Evolutionary conservation across 2,329 filamentous ascomycete genomes (phyloP).

Genomic region (Verticillium nubilum): DNA sequence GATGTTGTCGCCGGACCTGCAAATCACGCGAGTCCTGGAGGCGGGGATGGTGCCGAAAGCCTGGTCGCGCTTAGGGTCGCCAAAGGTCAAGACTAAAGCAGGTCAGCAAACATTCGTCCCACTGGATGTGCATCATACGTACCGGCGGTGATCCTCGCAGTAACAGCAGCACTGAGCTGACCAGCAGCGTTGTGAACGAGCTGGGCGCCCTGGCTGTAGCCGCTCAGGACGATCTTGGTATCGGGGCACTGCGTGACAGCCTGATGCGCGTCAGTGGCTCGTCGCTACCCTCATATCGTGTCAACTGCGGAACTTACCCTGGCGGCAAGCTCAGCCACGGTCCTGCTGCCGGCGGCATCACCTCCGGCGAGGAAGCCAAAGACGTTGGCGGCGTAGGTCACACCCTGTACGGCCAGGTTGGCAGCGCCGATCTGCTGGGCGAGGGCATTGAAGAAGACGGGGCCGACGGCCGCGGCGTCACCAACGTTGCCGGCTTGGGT

Average conservation of each 20-base stretch:
- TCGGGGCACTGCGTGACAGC: slow-evolving; percentile 34
- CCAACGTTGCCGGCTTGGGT: slow-evolving; percentile 48
- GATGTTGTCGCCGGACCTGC: slow-evolving; percentile 25
- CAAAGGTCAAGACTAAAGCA: slow-evolving; percentile 10
- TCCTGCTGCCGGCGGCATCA: slow-evolving; percentile 32
- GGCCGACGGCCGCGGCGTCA: slow-evolving; percentile 32
- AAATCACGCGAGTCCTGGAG: slow-evolving; percentile 17
- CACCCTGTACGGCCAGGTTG: slow-evolving; percentile 46
- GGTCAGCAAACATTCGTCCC: background rate
- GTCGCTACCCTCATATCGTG: background rate
- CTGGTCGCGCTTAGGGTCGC: slow-evolving; percentile 6
- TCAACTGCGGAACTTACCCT: background rate
- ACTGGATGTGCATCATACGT: background rate
- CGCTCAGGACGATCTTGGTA: slow-evolving; percentile 39
- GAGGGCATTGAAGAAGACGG: slow-evolving; percentile 43
- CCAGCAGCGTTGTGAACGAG: slow-evolving; percentile 38
- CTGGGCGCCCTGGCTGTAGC: slow-evolving; percentile 37
- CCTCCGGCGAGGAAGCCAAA: slow-evolving; percentile 40
- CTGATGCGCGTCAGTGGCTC: slow-evolving; percentile 8
- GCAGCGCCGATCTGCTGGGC: slow-evolving; percentile 30
- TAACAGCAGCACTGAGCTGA: slow-evolving; percentile 25
- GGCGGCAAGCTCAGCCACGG: slow-evolving; percentile 25
- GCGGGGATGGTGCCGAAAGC: background rate
- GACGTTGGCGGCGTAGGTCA: slow-evolving; percentile 42
- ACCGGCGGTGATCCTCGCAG: slow-evolving; percentile 20